These are phyloP conservation scores for Coniochaeta ligniaria DNA, from an alignment of 2,329 filamentous ascomycete species.

Conservation along the genomic window DNA sequence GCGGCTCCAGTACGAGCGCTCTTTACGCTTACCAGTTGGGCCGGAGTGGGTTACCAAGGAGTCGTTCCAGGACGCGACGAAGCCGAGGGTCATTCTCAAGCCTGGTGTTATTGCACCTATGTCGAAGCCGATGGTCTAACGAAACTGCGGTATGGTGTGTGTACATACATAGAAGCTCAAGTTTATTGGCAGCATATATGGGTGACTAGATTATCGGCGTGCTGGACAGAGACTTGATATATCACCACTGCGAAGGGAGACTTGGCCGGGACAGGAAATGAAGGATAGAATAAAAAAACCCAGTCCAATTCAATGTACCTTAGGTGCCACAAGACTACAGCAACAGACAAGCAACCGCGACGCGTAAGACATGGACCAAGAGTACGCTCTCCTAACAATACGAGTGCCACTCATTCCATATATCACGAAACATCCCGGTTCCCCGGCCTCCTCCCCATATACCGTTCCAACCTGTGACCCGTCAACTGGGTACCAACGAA, in stretches of 20 bases:
- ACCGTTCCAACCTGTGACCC: neutral
- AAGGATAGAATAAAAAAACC: neutral
- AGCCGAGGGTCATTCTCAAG: slow-evolving; percentile 84
- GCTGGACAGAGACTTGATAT: neutral
- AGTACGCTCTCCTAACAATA: neutral
- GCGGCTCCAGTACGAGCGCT: slow-evolving; percentile 81
- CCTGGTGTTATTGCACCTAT: slow-evolving; percentile 85
- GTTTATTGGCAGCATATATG: neutral
- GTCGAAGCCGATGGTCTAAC: slow-evolving; percentile 55
- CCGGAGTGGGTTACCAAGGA: slow-evolving; percentile 97
- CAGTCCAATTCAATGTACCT: neutral
- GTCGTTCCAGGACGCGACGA: slow-evolving; percentile 82
- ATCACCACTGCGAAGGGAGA: neutral
- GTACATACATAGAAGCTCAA: neutral
- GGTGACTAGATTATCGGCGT: neutral
- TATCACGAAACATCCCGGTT: neutral
- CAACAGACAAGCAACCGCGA: neutral
- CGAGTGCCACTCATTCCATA: neutral
- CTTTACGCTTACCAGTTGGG: slow-evolving; percentile 77
- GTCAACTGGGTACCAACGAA: neutral
- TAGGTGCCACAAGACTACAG: neutral
- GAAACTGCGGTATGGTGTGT: neutral
- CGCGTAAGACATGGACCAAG: neutral
- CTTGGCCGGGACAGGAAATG: neutral
- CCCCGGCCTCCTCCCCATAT: neutral